Evolutionary conservation across 2,329 filamentous ascomycete species (phyloP), one percentile per base, ranked within the genome.

Genomic region (Phialocephala sp.): DNA sequence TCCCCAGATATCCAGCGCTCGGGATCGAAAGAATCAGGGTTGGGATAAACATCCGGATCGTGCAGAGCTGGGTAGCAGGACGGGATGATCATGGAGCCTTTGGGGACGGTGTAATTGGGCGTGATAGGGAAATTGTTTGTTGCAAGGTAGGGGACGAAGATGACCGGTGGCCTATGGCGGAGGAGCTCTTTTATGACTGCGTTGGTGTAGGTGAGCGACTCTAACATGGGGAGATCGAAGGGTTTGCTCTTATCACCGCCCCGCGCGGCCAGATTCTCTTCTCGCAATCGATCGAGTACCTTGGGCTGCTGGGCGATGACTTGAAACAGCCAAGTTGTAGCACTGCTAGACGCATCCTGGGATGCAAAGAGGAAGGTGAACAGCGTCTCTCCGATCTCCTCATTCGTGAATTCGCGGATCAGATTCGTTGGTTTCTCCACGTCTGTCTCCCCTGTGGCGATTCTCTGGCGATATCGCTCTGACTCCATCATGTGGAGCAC

Each of bases 401-500:
- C 75, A 24, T 84, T 73, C 1, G 80, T 80, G 67, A 85, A 85
- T 18, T 83, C 80, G 24, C 83, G 82, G 59, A 85, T 82, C 39
- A 84, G 66, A 55, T 82, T 82, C 0, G 73, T 68, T 0, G 83
- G 83, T 66, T 81, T 83, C 72, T 82, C 80, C 0, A 72, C 72
- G 8, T 75, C 64, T 0, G 56, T 66, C 3, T 79, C 76, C 32
- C 90, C 91, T 58, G 86, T 84, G 2, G 85, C 89, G 39, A 91
- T 74, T 64, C 84, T 84, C 68, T 89, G 84, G 45, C 84, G 83
- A 77, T 93, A 93, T 54, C 79, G 80, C 69, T 90, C 85, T 0
- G 89, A 92, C 64, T 91, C 88, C 73, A 90, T 85, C 87, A 93
- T 93, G 66, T 86, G 82, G 72, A 87, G 83, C 62, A 94, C 83